Base-by-base conservation (phyloP, 495 filamentous ascomycete genomes). In the Penicillium turbatum region DNA sequence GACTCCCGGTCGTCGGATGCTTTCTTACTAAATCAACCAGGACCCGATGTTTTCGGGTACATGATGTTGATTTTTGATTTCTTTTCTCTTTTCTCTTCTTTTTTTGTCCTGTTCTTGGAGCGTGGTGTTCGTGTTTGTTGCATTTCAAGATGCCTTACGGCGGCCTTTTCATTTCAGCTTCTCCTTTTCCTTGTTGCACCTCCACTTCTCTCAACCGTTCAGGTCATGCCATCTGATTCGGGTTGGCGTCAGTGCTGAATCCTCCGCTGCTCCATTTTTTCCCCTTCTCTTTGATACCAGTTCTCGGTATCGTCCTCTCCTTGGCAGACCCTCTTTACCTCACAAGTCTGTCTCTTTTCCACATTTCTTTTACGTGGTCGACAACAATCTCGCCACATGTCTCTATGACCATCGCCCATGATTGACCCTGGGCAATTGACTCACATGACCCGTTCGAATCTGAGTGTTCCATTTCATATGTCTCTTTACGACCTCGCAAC, bases 1-100 rank as follows among this genome's bases (percentile, higher is more conserved):
- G 45, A 72, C 75, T 26, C 76, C 79, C 51, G 78, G 81, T 40
- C 79, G 86, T 57, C 85, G 87, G 30, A 86, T 89, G 84, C 84
- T 82, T 55, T 88, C 87, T 5, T 88, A 86, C 65, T 90, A 70
- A 36, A 30, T 8, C 9, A 5, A 39, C 30, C 19, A 30, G 30
- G 3, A 46, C 17, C 35, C n/a, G 21, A 24, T 41, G 29, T n/a
- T 12, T n/a, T 26, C 36, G 39, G 15, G 26, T 24, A 24, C 46
- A 37, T 30, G 42, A 13, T 27, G 32, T 52, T 55, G 16, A n/a
- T n/a, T n/a, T n/a, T n/a, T n/a, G 36, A 54, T 48, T 36, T 55
- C 59, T 47, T 48, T 47, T 43, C 31, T 46, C 40, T 56, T 1
- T 16, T 42, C 4, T 40, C 1, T 34, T 35, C 17, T 54, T 49